Conservation (phyloP, 2,329 filamentous ascomycete species). For the Knufia fluminis region DNA sequence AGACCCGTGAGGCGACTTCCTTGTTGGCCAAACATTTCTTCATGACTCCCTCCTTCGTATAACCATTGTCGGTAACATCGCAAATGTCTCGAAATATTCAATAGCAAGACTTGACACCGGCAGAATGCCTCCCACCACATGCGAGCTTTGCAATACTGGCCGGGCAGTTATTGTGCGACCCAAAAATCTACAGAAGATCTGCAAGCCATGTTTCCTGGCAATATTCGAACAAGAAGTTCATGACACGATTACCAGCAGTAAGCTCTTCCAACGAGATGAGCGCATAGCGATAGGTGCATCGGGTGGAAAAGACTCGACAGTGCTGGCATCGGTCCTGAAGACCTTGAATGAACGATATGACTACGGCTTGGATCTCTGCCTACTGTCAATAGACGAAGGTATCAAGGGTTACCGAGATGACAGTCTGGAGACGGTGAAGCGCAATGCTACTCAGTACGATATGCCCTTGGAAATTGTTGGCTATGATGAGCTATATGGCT, state of each 20-base stretch:
- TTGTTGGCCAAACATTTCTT: background rate
- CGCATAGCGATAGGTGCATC: conserved; percentile 89
- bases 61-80: background rate
- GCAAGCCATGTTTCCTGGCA: conserved; percentile 74
- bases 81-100: background rate
- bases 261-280: conserved; percentile 77
- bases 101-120: background rate
- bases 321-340: conserved; percentile 87
- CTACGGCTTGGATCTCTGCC: conserved; percentile 75
- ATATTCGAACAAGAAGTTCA: conserved; percentile 92
- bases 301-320: conserved; percentile 94
- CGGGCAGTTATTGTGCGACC: conserved; percentile 85
- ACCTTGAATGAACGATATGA: conserved; percentile 82
- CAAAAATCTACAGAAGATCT: conserved; percentile 90
- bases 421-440: conserved; percentile 89
- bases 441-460: conserved; percentile 81
- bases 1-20: background rate
- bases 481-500: conserved; percentile 89
- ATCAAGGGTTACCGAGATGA: conserved; percentile 97
- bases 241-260: conserved; percentile 73
- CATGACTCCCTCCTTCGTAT: background rate
- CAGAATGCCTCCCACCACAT: conserved; percentile 66
- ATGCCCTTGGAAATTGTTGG: conserved; percentile 89
- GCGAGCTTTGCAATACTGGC: conserved; percentile 64
- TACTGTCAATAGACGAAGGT: conserved; percentile 91